These are phyloP conservation scores for Leishmania mexicana DNA, from an alignment of 208 protist genomes.

Conservation along the genomic window DNA sequence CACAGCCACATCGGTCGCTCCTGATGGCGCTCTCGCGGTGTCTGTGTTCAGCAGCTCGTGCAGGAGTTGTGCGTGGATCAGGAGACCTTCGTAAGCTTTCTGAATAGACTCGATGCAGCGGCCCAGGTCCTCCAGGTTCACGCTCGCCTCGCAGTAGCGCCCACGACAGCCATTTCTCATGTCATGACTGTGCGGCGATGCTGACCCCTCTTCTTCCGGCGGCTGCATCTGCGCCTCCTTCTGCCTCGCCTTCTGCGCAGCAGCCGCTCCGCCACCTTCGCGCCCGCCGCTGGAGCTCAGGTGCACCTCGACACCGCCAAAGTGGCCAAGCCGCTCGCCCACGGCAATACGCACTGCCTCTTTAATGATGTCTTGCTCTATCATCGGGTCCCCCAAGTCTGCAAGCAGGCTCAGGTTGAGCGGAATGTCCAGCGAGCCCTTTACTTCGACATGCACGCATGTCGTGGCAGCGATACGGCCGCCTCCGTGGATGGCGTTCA, in stretches of 20 bases:
- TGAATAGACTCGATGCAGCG: slow-evolving; percentile 60
- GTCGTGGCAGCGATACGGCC: neutral
- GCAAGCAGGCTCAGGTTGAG: slow-evolving; percentile 54
- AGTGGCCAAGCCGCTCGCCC: slow-evolving; percentile 69
- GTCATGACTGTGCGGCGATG: neutral
- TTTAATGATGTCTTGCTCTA: slow-evolving; percentile 69
- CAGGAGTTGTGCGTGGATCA: slow-evolving; percentile 40
- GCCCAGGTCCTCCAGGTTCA: slow-evolving; percentile 52
- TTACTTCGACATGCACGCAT: slow-evolving; percentile 51
- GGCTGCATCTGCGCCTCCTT: neutral
- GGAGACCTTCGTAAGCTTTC: slow-evolving; percentile 55
- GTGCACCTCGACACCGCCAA: slow-evolving; percentile 55
- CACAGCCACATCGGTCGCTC: neutral
- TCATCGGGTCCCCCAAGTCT: slow-evolving; percentile 49
- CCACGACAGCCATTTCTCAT: neutral
- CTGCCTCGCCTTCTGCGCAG: neutral
- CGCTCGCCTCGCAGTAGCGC: slow-evolving; percentile 22
- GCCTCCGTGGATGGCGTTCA: neutral
- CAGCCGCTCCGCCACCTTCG: neutral
- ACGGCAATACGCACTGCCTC: slow-evolving; percentile 70
- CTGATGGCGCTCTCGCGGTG: neutral
- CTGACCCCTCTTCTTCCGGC: neutral
- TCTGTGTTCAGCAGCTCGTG: slow-evolving; percentile 36
- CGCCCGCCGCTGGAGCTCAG: slow-evolving; percentile 26
- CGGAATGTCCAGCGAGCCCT: slow-evolving; percentile 49